Percentiles rank a stretch among this genome's conserved stretches.
Evolutionary conservation across 495 filamentous ascomycete genomes (phyloP).

Genomic region (Aspergillus egyptiacus): DNA sequence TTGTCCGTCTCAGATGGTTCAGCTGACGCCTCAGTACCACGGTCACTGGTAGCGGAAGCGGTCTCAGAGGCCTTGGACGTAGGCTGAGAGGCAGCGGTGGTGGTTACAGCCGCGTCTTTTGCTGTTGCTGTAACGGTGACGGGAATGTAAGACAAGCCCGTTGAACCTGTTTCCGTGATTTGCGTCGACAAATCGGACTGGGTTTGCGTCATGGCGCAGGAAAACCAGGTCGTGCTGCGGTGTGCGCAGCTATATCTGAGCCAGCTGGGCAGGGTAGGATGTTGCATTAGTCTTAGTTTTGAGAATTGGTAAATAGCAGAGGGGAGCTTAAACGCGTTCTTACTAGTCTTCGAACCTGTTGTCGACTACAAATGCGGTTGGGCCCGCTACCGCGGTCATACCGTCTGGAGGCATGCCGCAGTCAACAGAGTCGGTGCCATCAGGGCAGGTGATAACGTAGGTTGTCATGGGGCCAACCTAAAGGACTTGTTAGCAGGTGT

Average conservation of each 20-base stretch:
- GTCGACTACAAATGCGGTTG: background rate
- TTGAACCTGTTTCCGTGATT: constrained; percentile 13
- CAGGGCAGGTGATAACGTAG: constrained; percentile 11
- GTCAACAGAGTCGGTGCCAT: background rate
- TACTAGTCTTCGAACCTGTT: constrained; percentile 16
- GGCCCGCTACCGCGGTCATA: constrained; percentile 4
- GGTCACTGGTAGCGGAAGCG: constrained; percentile 12
- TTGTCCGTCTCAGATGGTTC: constrained; percentile 2
- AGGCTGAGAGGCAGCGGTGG: constrained; percentile 1
- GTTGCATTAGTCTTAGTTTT: background rate
- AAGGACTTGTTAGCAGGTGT: background rate
- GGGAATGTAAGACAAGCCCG: constrained; percentile 23
- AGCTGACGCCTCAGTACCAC: background rate
- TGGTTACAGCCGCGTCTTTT: constrained; percentile 5
- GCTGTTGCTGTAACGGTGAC: constrained; percentile 25
- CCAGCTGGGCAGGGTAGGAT: constrained; percentile 11
- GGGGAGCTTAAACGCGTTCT: no score
- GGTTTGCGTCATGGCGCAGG: constrained; percentile 26
- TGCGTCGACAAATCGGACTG: constrained; percentile 18
- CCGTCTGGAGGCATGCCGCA: constrained; percentile 6
- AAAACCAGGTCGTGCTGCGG: constrained; percentile 28
- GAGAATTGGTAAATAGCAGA: background rate
- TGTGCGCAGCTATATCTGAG: constrained; percentile 28
- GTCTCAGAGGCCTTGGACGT: constrained; percentile 5
- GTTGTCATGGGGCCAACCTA: constrained; percentile 14